Percentiles rank a stretch among this genome's conserved stretches.
Conservation (phyloP, 768 basidiomycete species). For the Cystofilobasidium bisporidii region DNA sequence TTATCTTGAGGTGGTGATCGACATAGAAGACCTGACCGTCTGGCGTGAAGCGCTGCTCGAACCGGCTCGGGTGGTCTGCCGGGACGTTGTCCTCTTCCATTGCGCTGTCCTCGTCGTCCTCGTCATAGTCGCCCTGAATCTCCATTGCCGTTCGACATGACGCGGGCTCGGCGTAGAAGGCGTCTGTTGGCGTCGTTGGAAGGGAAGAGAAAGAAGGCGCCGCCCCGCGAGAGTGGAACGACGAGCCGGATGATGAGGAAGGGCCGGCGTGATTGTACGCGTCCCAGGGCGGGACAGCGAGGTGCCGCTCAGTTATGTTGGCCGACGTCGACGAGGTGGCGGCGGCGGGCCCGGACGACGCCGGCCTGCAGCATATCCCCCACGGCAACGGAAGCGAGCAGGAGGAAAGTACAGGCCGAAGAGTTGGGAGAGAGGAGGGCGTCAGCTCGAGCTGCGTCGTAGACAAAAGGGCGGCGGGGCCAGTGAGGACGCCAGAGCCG, state of each 20-base stretch:
- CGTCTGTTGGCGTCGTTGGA: neutral
- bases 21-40: constrained; percentile 3
- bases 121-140: neutral
- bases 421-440: no score
- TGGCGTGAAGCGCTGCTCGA: neutral
- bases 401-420: no score
- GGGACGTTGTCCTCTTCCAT: neutral
- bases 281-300: no score
- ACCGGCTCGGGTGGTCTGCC: neutral
- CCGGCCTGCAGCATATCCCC: no score
- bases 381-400: no score
- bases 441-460: neutral
- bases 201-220: neutral
- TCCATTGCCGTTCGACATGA: neutral
- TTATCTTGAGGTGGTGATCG: constrained; percentile 20
- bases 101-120: constrained; percentile 1
- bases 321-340: no score
- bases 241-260: no score
- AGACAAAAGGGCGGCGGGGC: neutral
- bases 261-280: no score
- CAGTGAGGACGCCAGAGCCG: neutral
- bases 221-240: neutral
- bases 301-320: no score
- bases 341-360: no score
- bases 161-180: no score